Base-by-base conservation (phyloP, 352 stramenopile genomes). In the Globisporangium okanoganense region DNA sequence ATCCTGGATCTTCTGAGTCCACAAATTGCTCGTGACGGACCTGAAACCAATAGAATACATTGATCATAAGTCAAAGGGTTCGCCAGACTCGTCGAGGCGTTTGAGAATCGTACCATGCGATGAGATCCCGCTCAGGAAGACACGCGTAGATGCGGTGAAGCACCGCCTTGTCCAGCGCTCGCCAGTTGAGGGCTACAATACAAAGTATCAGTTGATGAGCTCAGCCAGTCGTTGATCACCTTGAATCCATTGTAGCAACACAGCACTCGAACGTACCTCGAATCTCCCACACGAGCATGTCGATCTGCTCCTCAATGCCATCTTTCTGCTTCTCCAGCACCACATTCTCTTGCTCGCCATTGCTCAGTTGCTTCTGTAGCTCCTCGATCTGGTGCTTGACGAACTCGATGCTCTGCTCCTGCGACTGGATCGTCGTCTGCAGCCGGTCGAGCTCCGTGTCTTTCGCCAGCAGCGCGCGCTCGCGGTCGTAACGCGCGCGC, bases 261-360 rank as follows among this genome's bases (percentile, higher is more conserved):
- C 3, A 45, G 52, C 65, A 36, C n/a, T n/a, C n/a, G n/a, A n/a
- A n/a, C n/a, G n/a, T 61, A 91, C 82, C 82, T 64, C 79, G 69
- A 43, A 92, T 74, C 52, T 92, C 82, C 82, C 82, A 92, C 20
- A 56, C 67, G 22, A 92, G 62, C 18, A 83, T 77, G 14, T 87
- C 76, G 31, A 88, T 78, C 25, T 75, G 67, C 12, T 88, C 75
- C 1, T 76, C 69, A 1, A 82, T 57, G n/a, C 50, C 49, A 2
- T 85, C 59, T 31, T 76, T 77, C 27, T 83, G 60, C 45, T 77
- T 66, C 20, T 61, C 66, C 0, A 70, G 58, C 1, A 64, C 65
- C 20, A 67, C 62, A 35, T 78, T 85, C 1, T 60, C 59, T 12
- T 75, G 61, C 58, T 88, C 79, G 12, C 70, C 66, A 20, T 70